Evolutionary conservation across 192 early-diverging fungal genomes (phyloP), one percentile per base, ranked within the genome.

Genomic region (Backusella sp.): DNA sequence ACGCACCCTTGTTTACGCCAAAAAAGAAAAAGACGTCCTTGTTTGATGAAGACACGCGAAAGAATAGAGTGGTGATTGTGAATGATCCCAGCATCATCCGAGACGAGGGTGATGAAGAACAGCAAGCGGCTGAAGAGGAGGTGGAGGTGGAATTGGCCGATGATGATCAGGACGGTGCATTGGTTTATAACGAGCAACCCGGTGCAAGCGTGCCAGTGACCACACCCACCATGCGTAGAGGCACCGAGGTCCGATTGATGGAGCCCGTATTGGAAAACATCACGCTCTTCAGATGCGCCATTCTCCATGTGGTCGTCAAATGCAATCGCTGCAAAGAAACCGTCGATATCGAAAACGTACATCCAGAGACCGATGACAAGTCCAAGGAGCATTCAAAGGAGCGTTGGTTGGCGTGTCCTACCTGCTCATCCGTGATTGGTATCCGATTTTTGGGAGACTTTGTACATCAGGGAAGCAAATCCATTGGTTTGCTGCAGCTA

Each of bases 241-340:
- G 94, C n/a, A 94, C 89, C 14, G 91, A 93, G 66, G 88, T 96
- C 53, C 85, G 92, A 9, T 83, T 97, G 66, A 86, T 90, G 0
- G 80, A 90, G 19, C 76, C 88, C 0, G 66, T 83, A 5, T 68
- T 96, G 11, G 84, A 86, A n/a, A 88, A 90, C 73, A 88, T 97
- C 14, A 84, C 92, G 0, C 76, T 96, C 6, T 74, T 94, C 6
- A 83, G 90, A 73, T 92, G 92, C 80, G 80, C 82, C 3, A 83
- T 84, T 4, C 87, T 96, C 8, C 89, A 84, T 62, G 42, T 96
- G 7, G 65, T 87, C 0, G 89, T 94, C 6, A 88, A 89, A 14
- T 97, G 96, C 75, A 80, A 70, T n/a, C 86, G 94, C 1, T 97
- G 96, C 88, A 95, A 93, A 76, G 73, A 80, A 52, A 79, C 86